A percentile compares a stretch with the other conserved stretches of the same genome.
These are phyloP conservation scores for Hyphodiscus hymeniophilus DNA, from an alignment of 495 filamentous ascomycete genomes.

Conservation along the genomic window DNA sequence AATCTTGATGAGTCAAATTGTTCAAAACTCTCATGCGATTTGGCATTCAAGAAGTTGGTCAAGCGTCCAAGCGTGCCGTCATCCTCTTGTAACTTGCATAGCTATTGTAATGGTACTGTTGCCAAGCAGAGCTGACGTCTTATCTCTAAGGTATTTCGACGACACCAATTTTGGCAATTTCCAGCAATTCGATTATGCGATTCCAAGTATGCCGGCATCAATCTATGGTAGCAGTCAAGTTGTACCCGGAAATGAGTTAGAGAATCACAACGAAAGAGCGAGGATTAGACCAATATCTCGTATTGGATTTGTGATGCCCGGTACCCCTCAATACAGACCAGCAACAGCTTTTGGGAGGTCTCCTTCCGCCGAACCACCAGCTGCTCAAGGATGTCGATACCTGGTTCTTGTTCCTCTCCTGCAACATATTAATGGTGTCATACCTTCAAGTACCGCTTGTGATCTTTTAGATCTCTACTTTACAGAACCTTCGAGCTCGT, in stretches of 20 bases:
- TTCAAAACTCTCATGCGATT: too few species aligned
- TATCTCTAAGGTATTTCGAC: too few species aligned
- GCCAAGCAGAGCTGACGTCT: too few species aligned
- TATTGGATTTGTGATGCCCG: background rate
- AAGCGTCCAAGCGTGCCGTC: too few species aligned
- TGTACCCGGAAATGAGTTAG: background rate
- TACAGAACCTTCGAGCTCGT: slow-evolving; percentile 32
- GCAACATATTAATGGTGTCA: slow-evolving; percentile 31
- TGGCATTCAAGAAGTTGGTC: too few species aligned
- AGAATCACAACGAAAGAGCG: background rate
- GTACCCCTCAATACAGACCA: slow-evolving; percentile 8
- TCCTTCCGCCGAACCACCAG: background rate
- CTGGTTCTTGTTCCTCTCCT: slow-evolving; percentile 19
- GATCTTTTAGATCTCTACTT: slow-evolving; percentile 45
- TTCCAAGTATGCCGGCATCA: background rate
- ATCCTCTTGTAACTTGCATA: too few species aligned
- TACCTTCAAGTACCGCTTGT: slow-evolving; percentile 35
- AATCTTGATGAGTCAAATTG: too few species aligned
- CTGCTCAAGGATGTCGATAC: slow-evolving; percentile 14
- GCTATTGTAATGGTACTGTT: too few species aligned
- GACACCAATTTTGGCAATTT: background rate
- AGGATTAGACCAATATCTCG: slow-evolving; percentile 2
- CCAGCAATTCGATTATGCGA: background rate
- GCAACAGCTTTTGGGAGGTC: slow-evolving; percentile 14
- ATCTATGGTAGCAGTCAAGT: slow-evolving; percentile 1